A percentile compares a stretch with the other conserved stretches of the same genome.
phyloP scores from a whole-genome alignment of 225 moss, liverwort and hornwort genomes.

The Climacium dendroides region DNA sequence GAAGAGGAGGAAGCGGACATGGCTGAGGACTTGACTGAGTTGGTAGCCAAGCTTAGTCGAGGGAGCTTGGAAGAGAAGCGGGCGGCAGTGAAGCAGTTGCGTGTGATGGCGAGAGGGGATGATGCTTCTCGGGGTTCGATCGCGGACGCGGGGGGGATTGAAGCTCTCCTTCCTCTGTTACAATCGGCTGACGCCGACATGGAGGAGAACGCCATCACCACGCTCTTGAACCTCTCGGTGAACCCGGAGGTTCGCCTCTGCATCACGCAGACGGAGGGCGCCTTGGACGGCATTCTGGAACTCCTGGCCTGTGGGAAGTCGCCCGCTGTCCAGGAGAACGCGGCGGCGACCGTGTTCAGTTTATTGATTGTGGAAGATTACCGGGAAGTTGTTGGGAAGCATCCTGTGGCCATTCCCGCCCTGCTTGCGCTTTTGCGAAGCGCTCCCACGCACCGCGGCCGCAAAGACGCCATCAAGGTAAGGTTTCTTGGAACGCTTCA shows the following conservation, averaged over 20 bases:
- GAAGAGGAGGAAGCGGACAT: background rate
- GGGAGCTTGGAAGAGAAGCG: background rate
- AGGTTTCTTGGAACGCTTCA: background rate
- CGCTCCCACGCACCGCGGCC: conserved; percentile 36
- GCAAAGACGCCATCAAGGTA: conserved; percentile 51
- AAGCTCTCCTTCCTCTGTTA: conserved; percentile 31
- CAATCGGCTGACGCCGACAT: conserved; percentile 26
- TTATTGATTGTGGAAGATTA: conserved; percentile 56
- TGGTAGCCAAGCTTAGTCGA: background rate
- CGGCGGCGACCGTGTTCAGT: conserved; percentile 69
- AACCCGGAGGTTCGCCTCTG: conserved; percentile 25
- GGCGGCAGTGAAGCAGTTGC: conserved; percentile 17
- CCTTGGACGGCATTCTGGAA: conserved; percentile 39
- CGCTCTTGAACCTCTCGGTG: conserved; percentile 65
- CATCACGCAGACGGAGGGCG: conserved; percentile 40
- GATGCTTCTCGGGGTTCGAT: conserved; percentile 15
- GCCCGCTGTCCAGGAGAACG: conserved; percentile 49
- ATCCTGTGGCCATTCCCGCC: conserved; percentile 40
- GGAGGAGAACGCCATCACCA: conserved; percentile 60
- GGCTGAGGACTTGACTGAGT: background rate
- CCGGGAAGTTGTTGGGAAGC: conserved; percentile 40
- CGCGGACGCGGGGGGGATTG: conserved; percentile 52
- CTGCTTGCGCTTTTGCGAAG: conserved; percentile 41
- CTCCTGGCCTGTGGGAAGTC: conserved; percentile 29
- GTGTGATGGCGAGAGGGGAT: conserved; percentile 22